phyloP scores from a whole-genome alignment of 768 basidiomycete species.

The Xerocomus brunneocitrinus region DNA sequence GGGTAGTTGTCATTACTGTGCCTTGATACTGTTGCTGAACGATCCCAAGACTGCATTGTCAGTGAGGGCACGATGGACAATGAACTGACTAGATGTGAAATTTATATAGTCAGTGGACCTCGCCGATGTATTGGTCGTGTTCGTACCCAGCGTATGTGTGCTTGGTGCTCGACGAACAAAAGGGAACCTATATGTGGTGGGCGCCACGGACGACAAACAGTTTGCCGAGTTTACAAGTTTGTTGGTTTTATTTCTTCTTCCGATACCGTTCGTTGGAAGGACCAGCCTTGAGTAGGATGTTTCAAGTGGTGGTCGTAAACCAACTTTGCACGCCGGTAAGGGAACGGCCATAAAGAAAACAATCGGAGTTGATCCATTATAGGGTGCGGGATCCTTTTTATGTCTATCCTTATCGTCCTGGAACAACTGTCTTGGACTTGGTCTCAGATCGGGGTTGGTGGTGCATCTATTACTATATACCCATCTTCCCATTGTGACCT shows the following conservation, averaged over 20 bases:
- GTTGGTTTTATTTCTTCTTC: background rate
- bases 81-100: no score
- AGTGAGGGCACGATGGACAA: no score
- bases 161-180: no score
- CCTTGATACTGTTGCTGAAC: no score
- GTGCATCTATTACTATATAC: background rate
- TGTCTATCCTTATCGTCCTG: background rate
- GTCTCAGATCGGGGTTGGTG: slow-evolving; percentile 9
- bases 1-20: no score
- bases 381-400: slow-evolving; percentile 5
- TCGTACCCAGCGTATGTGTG: no score
- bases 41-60: no score
- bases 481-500: slow-evolving; percentile 3
- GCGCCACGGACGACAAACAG: no score
- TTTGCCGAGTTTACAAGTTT: no score
- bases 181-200: no score
- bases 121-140: no score
- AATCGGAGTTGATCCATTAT: slow-evolving; percentile 43
- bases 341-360: slow-evolving; percentile 40
- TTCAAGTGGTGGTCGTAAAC: slow-evolving; percentile 26
- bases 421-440: slow-evolving; percentile 9
- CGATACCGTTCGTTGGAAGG: background rate
- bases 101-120: no score
- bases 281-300: slow-evolving; percentile 2
- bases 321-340: slow-evolving; percentile 42